phyloP scores from a whole-genome alignment of 352 stramenopile genomes.

The Phytopythium vexans region DNA sequence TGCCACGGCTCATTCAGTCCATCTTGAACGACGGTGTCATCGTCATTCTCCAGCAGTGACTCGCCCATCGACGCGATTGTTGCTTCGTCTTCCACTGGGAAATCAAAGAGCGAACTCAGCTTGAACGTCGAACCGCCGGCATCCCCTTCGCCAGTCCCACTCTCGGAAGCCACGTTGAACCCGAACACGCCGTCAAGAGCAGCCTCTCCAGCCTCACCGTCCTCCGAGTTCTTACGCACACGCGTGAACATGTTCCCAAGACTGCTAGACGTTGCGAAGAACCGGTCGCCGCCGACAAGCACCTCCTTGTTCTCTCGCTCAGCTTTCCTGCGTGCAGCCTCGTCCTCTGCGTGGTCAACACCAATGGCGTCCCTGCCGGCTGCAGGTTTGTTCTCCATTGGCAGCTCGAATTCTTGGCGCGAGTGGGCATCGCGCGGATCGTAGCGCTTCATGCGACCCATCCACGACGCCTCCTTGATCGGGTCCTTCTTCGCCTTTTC shows the following conservation, averaged over 20 bases:
- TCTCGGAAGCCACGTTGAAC: slow-evolving; percentile 9
- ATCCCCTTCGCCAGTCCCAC: not conserved
- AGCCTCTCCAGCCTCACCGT: slow-evolving; percentile 69
- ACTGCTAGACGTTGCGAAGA: slow-evolving; percentile 56
- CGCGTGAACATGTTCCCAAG: slow-evolving; percentile 72
- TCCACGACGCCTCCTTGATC: slow-evolving; percentile 76
- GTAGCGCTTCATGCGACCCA: slow-evolving; percentile 71
- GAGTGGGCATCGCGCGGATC: slow-evolving; percentile 44
- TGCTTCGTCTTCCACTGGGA: slow-evolving; percentile 49
- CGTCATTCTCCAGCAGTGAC: slow-evolving; percentile 45
- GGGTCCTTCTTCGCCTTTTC: slow-evolving; percentile 48
- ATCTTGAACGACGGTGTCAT: slow-evolving; percentile 16
- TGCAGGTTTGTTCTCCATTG: slow-evolving; percentile 21
- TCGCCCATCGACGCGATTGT: slow-evolving; percentile 41
- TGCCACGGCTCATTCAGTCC: slow-evolving; percentile 35
- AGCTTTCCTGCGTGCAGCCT: slow-evolving; percentile 12
- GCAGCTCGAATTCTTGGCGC: slow-evolving; percentile 50
- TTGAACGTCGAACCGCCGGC: slow-evolving; percentile 43
- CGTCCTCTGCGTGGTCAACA: slow-evolving; percentile 9
- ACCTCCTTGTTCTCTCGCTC: slow-evolving; percentile 45
- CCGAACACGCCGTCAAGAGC: slow-evolving; percentile 70
- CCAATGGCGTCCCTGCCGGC: slow-evolving; percentile 17
- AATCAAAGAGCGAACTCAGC: slow-evolving; percentile 69
- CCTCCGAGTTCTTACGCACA: slow-evolving; percentile 81
- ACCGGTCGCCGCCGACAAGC: slow-evolving; percentile 57